Evolutionary conservation across 2,329 filamentous ascomycete species (phyloP).

Genomic region (Diaporthe eres): DNA sequence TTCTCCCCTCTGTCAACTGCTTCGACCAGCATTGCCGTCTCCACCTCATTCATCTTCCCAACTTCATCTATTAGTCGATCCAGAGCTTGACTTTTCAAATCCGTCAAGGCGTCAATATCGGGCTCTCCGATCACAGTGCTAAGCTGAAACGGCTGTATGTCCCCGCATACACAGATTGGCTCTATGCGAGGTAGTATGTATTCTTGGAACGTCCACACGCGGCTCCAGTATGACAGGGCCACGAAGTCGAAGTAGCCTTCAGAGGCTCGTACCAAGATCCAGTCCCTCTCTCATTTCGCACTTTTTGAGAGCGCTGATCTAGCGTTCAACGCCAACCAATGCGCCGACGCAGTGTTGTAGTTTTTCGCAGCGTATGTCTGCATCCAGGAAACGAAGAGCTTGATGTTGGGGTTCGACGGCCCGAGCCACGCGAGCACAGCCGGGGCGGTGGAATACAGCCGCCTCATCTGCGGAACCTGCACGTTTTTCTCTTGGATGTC

Average conservation of each 20-base stretch:
- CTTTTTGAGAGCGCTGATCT: neutral
- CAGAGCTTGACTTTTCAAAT: no score
- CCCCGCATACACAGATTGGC: slow-evolving; percentile 13
- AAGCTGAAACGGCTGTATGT: neutral
- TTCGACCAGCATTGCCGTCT: no score
- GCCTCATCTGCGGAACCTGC: slow-evolving; percentile 21
- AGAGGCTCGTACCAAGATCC: neutral
- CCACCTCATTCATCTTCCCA: no score
- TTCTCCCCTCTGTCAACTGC: no score
- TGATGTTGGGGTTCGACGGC: neutral
- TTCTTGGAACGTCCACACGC: slow-evolving; percentile 32
- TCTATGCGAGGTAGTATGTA: slow-evolving; percentile 25
- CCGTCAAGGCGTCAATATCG: neutral
- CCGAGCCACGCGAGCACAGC: slow-evolving; percentile 23
- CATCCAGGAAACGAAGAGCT: neutral
- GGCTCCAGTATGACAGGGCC: slow-evolving; percentile 14
- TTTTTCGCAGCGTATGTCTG: neutral
- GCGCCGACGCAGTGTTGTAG: neutral
- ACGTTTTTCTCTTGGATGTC: slow-evolving; percentile 16
- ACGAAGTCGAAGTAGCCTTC: slow-evolving; percentile 14
- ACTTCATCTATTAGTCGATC: no score
- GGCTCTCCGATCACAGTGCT: neutral
- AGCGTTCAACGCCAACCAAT: neutral
- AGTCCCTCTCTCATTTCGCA: slow-evolving; percentile 1
- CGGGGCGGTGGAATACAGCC: slow-evolving; percentile 3